Evolutionary conservation across 192 early-diverging fungal species (phyloP), one percentile per base, ranked within the genome.

Genomic region (Coemansia sp.): DNA sequence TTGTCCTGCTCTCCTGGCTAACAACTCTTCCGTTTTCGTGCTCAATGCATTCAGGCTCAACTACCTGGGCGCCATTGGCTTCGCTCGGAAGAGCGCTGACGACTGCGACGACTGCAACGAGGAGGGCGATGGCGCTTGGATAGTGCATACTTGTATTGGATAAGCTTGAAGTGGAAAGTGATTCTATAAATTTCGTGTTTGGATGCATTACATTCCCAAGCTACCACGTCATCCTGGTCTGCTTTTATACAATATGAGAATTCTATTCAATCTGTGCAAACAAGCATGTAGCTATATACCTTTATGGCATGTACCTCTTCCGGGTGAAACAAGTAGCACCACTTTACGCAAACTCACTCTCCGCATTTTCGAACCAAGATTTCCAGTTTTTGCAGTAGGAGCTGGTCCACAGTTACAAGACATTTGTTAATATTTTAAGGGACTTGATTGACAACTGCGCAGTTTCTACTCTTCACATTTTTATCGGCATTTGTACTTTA

Each of bases 31-130:
- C 20, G 34, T 18, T 53, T 9, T 53, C 51, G 23, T 53, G 51
- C 24, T 53, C 51, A 2, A 26, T 53, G 51, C 51, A 53, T 11
- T 53, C 57, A 10, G 57, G 57, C 20, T 21, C 57, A n/a, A 59
- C 57, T 5, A 6, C 55, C 16, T 56, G 24, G 26, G 14, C 55
- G 16, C 23, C 33, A 26, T 56, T 56, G 23, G 23, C 34, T 26
- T 59, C 35, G 57, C 16, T 34, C 3, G 57, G 57, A 18, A 59
- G 57, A 21, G 34, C 57, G 34, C 9, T 36, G 35, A 38, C 35
- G n/a, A 59, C 57, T n/a, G 57, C 57, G 35, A 38, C 57, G n/a
- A 26, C 57, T 1, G 35, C 35, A 38, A 38, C 57, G 34, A 59
- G 35, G 16, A 59, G 24, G n/a, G 16, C 57, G 35, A 59, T 5